Percentiles rank a stretch among this genome's conserved stretches.
phyloP scores from a whole-genome alignment of 176 grass and related monocot species.

The Aegilops longissima region DNA sequence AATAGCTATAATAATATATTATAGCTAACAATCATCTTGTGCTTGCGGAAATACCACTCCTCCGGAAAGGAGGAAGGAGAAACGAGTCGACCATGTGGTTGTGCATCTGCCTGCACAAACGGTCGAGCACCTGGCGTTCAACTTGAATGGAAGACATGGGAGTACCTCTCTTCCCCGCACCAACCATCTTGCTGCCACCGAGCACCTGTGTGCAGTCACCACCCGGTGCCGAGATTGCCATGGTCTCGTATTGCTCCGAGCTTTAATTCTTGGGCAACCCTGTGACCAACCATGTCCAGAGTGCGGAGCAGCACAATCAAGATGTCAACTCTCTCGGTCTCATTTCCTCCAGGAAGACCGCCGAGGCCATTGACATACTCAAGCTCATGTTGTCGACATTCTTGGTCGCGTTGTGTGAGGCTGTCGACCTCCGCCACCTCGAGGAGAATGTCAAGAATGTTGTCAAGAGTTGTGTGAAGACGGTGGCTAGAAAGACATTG shows the following conservation, averaged over 20 bases:
- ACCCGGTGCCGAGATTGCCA: constrained; percentile 70
- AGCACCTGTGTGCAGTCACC: no score
- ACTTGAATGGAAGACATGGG: neutral
- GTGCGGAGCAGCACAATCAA: constrained; percentile 85
- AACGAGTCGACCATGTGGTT: no score
- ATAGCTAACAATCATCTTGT: no score
- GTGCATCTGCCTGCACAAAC: no score
- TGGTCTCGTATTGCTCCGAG: constrained; percentile 82
- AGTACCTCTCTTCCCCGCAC: neutral
- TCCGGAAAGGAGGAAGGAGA: no score
- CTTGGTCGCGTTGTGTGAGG: constrained; percentile 72
- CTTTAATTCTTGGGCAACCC: constrained; percentile 81
- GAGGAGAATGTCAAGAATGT: constrained; percentile 73
- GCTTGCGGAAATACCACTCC: no score
- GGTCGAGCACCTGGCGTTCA: no score
- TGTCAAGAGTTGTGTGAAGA: constrained; percentile 44
- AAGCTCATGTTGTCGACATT: constrained; percentile 95
- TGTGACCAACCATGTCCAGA: constrained; percentile 84
- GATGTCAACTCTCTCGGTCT: constrained; percentile 77
- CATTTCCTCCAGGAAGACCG: constrained; percentile 82
- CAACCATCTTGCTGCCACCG: no score
- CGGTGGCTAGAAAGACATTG: constrained; percentile 55
- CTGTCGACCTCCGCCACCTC: constrained; percentile 67
- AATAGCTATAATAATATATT: no score
- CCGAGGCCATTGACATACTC: constrained; percentile 73